Base-by-base conservation (phyloP, 306 rosid genomes). In the Gastrolobium villosum region DNA sequence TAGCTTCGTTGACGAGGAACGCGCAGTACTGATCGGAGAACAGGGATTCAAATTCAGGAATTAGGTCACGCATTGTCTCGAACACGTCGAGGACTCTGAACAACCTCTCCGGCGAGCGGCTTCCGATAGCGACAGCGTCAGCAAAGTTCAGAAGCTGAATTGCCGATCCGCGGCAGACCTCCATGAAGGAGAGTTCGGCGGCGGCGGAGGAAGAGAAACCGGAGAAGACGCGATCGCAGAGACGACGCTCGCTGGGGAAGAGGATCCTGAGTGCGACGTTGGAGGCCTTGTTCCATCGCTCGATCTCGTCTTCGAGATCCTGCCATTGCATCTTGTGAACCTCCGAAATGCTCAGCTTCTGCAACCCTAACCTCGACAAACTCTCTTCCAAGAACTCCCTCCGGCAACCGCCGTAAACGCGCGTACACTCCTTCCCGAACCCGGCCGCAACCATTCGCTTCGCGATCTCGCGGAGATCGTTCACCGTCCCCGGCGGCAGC, bases 381-480 rank as follows among this genome's bases (percentile, higher is more conserved):
- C 94, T 89, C 86, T 91, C 97, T 45, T 89, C 97, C 10, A 91
- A 67, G 35, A 91, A 91, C 82, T 88, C 94, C 37, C 94, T 74
- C 85, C 97, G 75, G 85, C 89, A 86, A 76, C 88, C 75, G 30
- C 92, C 83, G 82, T 88, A 91, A 61, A 86, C 94, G 41, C 82
- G 94, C 8, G 90, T 84, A 56, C 94, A 88, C 88, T 88, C 91
- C 68, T 89, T 89, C 9, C 84, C 91, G 43, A 83, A 92, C 37
- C 97, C 92, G 1, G 93, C 93, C 20, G 88, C 85, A 52, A 89
- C 87, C 97, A 92, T 92, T 2, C 97, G 88, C 84, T 88, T 88
- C 66, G 97, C 93, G 10, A 92, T 92, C 74, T 92, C 92, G n/a
- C 87, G 88, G 30, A 92, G 90, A 34, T 87, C 91, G 77, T 73